A percentile compares a stretch with the other conserved stretches of the same genome.
Conservation (phyloP, 2,329 filamentous ascomycete genomes). For the Alternaria sp. region DNA sequence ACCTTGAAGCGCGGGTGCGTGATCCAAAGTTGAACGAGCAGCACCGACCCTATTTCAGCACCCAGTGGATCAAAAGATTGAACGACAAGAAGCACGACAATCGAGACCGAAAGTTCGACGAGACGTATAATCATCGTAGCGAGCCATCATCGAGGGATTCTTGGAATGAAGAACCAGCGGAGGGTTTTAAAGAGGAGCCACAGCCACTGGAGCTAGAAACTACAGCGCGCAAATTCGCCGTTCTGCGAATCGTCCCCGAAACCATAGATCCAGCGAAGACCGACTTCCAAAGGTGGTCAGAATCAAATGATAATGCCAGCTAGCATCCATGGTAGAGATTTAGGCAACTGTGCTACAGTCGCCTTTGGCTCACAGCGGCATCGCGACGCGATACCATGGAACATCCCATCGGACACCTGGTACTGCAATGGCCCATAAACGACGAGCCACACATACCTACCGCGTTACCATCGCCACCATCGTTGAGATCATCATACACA, state of each 20-base stretch:
- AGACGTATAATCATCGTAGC: neutral
- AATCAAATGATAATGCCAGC: no score
- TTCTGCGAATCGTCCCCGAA: neutral
- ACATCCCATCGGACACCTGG: no score
- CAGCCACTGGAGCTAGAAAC: neutral
- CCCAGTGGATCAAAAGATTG: conserved; percentile 8
- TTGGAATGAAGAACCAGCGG: fast-evolving
- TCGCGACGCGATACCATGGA: no score
- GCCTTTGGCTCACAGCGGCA: no score
- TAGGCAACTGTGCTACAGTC: neutral
- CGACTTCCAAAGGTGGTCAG: neutral
- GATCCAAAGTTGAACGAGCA: conserved; percentile 21
- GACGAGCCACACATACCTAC: no score
- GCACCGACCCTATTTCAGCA: conserved; percentile 15
- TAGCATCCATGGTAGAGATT: neutral
- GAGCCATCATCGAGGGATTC: neutral
- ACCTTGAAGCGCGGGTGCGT: conserved; percentile 17
- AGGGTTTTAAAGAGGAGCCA: no score
- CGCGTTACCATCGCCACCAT: no score
- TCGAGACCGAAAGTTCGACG: neutral
- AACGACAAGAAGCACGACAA: neutral
- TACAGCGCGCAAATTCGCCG: neutral
- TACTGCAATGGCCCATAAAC: no score
- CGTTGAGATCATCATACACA: no score
- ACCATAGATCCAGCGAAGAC: neutral